Evolutionary conservation across 768 basidiomycete species (phyloP), one percentile per base, ranked within the genome.

Genomic region (Nidula microcarpa): DNA sequence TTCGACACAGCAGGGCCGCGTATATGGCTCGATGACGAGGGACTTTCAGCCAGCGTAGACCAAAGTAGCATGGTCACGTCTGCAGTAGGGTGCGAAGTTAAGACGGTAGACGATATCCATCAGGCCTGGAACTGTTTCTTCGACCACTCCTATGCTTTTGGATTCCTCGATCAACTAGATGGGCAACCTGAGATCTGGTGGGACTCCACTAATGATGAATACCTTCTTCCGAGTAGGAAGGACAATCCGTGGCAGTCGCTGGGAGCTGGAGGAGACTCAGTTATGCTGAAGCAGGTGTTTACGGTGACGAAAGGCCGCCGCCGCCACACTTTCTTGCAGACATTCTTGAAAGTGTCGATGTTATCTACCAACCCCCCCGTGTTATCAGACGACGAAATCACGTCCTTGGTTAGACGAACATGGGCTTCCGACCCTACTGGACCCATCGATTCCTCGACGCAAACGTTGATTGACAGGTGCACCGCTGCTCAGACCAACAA

Each of bases 281-380:
- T 50, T 33, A 49, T 56, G 32, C 60, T 62, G 61, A 61, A 62
- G 44, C 61, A 62, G 49, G 53, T 62, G 18, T 60, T 62, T 34
- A 59, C 61, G 3, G 33, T 62, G 41, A 62, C 61, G 13, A 62
- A 59, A 30, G 57, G 54, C 4, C 33, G 10, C 1, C 30, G 50
- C 16, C n/a, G 61, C 8, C 60, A 62, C 44, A 62, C 61, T 7
- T 62, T 62, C 39, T 18, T 62, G 11, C 50, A 60, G 35, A 62
- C 61, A 11, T 50, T 49, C 5, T 34, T 59, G 33, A 61, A 59
- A 43, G 34, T 53, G 16, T 54, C 57, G 9, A 57, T 62, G 60
- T 2, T 55, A 4, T 50, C 52, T 8, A 18, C 34, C 18, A 4
- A 17, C 32, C 52, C 46, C 13, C 13, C 35, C 17, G n/a, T 33